Evolutionary conservation across 2,329 filamentous ascomycete species (phyloP), one percentile per base, ranked within the genome.

Genomic region (Lasiodiplodia theobromae): DNA sequence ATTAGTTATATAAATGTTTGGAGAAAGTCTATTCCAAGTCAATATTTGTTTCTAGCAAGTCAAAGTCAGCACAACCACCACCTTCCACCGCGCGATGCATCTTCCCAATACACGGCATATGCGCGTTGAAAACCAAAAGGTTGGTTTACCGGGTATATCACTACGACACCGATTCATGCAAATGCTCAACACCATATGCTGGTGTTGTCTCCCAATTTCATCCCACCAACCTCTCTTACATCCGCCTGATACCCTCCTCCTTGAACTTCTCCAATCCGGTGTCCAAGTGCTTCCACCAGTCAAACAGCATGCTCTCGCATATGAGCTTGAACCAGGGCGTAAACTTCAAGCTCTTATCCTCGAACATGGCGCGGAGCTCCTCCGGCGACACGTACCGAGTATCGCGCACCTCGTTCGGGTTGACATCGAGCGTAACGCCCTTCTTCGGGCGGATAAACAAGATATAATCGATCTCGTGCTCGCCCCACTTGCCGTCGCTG

Each of bases 261-360:
- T 89, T 87, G 82, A 95, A 97, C 82, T 92, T 91, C 70, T 96
- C 92, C 73, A 98, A 85, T 11, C 92, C 92, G 28, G 87, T 84
- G 74, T 96, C 91, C 68, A 98, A 87, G 81, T 92, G 89, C 77
- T 90, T 85, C 96, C 96, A 99, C 96, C 96, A 99, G 81, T 97
- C 91, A 76, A 97, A 99, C 52, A 99, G 88, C 92, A 98, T 94
- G 60, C 93, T 94, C 80, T 98, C 87, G 86, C 96, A 99, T 77
- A 99, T 98, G 73, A 99, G 90, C 86, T 97, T 97, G 86, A 99
- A 99, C 96, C 96, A 99, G 1, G 96, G 96, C 0, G 96, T 99
- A 81, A 98, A 98, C 75, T 91, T 92, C 74, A 97, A 86, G 66
- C 82, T 86, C 3, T 91, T 88, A 77, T 97, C 91, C 75, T 90